Evolutionary conservation across 768 basidiomycete species (phyloP).

Genomic region (Lactifluus echinatus): DNA sequence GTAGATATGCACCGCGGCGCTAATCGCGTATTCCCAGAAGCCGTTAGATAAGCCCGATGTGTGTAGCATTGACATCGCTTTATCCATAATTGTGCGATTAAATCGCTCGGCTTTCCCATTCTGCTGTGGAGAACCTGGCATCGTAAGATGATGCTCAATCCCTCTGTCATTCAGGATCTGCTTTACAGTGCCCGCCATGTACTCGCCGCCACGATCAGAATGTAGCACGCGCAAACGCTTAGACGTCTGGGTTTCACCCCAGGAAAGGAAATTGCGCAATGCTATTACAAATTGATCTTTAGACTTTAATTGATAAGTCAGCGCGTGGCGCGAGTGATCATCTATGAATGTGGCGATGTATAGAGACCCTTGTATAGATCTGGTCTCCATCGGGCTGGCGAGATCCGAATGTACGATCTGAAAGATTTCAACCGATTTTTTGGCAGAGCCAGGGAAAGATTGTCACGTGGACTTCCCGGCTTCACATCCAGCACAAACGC

Average conservation of each 20-base stretch:
- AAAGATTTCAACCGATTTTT: neutral
- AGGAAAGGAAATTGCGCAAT: slow-evolving; percentile 13
- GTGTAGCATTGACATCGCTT: slow-evolving; percentile 31
- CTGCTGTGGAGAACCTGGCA: slow-evolving; percentile 35
- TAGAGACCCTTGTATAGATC: neutral
- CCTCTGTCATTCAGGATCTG: slow-evolving; percentile 30
- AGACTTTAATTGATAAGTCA: neutral
- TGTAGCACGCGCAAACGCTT: slow-evolving; percentile 28
- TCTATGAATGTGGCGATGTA: neutral
- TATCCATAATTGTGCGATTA: slow-evolving; percentile 32
- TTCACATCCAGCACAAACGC: neutral
- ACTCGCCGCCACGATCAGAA: slow-evolving; percentile 39
- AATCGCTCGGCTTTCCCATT: slow-evolving; percentile 37
- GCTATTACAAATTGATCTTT: neutral
- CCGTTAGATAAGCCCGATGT: slow-evolving; percentile 27
- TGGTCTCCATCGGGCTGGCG: neutral
- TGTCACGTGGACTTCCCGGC: neutral
- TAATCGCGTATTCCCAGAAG: slow-evolving; percentile 34
- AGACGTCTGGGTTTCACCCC: slow-evolving; percentile 27
- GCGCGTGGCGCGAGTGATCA: neutral
- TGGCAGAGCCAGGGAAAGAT: neutral
- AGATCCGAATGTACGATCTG: neutral
- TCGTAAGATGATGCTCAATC: slow-evolving; percentile 31
- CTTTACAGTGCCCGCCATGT: slow-evolving; percentile 30
- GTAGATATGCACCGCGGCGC: slow-evolving; percentile 31